Evolutionary conservation across 495 filamentous ascomycete genomes (phyloP), one percentile per base, ranked within the genome.

Genomic region (Aspergillus asperescens): DNA sequence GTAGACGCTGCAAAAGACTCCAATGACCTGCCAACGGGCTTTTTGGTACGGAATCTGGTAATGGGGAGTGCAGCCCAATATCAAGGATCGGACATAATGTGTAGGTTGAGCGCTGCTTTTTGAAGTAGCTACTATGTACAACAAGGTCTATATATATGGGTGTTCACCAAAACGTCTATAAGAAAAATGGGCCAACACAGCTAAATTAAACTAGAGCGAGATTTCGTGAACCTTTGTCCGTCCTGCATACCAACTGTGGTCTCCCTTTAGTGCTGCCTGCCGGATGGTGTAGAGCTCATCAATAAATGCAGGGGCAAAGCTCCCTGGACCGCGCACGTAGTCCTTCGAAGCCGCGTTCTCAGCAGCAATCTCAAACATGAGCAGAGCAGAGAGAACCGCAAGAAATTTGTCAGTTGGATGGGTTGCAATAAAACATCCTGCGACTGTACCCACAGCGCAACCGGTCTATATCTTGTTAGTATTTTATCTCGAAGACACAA

Each of bases 341-440:
- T 70, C 69, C 44, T 82, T 74, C 16, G 53, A 62, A 5, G 68
- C 70, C 0, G 92, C 91, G 15, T 79, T 67, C 68, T 96, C 88
- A 10, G 91, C 87, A 0, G 93, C 90, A 49, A 93, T 86, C 70
- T 91, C 89, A 64, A 85, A 96, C 63, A 86, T 81, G 34, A 93
- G 59, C 15, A 95, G 64, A 2, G 80, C 90, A 5, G 89, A 80
- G 6, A 89, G 64, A 0, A 87, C 82, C 7, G 77, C 79, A n/a
- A 92, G 70, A 27, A 87, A 67, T 65, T 79, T 84, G 61, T 89
- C 82, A 7, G 71, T 68, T 4, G 70, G 69, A 40, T 80, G 63
- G 4, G 72, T 78, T 4, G 86, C 84, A 22, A 95, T 58, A 60
- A 82, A 85, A 20, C 87, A 82, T 7, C 87, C 87, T 47, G 95